These are phyloP conservation scores for Psophocarpus tetragonolobus DNA, from an alignment of 306 rosid species.

Conservation along the genomic window DNA sequence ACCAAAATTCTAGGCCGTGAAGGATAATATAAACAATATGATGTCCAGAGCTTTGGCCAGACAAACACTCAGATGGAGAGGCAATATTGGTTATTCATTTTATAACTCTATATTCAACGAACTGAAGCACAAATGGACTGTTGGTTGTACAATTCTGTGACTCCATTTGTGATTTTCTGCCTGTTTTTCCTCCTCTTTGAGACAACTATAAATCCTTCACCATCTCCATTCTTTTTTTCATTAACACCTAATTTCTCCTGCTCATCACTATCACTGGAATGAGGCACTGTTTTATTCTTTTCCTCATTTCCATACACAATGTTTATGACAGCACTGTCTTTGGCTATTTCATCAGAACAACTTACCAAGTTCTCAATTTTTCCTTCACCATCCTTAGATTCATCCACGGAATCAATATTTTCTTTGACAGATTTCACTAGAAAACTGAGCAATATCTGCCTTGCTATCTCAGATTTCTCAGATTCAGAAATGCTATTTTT, in stretches of 20 bases:
- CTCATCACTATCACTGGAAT: slow-evolving; percentile 39
- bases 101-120: slow-evolving; percentile 50
- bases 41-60: slow-evolving; percentile 37
- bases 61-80: slow-evolving; percentile 20
- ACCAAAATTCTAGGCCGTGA: slow-evolving; percentile 34
- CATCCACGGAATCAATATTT: slow-evolving; percentile 56
- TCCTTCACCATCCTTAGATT: slow-evolving; percentile 40
- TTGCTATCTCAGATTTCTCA: slow-evolving; percentile 82
- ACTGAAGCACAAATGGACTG: slow-evolving; percentile 79
- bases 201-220: slow-evolving; percentile 78
- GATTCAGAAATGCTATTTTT: slow-evolving; percentile 60
- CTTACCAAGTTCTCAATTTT: slow-evolving; percentile 36
- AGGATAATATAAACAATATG: slow-evolving; percentile 34
- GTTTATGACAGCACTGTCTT: slow-evolving; percentile 80
- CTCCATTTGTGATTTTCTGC: slow-evolving; percentile 73
- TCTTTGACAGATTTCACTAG: slow-evolving; percentile 78
- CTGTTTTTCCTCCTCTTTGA: slow-evolving; percentile 67
- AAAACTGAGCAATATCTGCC: slow-evolving; percentile 89
- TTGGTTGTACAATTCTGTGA: slow-evolving; percentile 69
- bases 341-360: slow-evolving; percentile 64
- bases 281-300: slow-evolving; percentile 38
- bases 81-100: slow-evolving; percentile 18
- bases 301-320: slow-evolving; percentile 65
- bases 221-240: slow-evolving; percentile 47
- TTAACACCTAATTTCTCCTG: slow-evolving; percentile 40